Percentiles rank a stretch among this genome's conserved stretches.
Conservation (phyloP, 1,284 basidiomycete species). For the Porogramme epimiltina region DNA sequence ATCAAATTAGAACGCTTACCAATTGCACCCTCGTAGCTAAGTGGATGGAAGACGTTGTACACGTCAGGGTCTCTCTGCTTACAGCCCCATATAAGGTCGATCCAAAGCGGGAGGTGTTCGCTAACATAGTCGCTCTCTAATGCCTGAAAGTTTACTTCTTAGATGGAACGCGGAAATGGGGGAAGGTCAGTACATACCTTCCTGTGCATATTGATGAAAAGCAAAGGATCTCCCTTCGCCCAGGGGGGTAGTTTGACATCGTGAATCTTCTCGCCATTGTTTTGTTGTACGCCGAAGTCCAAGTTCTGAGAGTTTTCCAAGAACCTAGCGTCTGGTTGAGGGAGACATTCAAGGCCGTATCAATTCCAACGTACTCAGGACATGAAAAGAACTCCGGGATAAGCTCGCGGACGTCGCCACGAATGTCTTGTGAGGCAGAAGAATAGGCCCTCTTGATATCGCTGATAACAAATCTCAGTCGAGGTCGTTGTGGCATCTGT, state of each 20-base stretch:
- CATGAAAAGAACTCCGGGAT: constrained; percentile 92
- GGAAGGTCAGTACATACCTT: constrained; percentile 44
- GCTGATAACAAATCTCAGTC: too few species aligned
- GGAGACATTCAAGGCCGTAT: neutral
- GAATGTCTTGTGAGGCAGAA: constrained; percentile 84
- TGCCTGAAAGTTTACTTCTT: constrained; percentile 51
- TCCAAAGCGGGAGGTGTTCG: constrained; percentile 86
- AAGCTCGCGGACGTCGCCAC: constrained; percentile 93
- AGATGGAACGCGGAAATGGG: neutral
- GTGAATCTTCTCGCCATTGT: constrained; percentile 81
- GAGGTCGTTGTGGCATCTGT: too few species aligned
- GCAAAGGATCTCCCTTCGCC: constrained; percentile 83
- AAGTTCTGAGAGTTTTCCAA: constrained; percentile 74
- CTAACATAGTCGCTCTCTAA: constrained; percentile 92
- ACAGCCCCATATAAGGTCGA: constrained; percentile 89
- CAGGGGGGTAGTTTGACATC: constrained; percentile 90
- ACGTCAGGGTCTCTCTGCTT: constrained; percentile 83
- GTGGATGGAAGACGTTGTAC: constrained; percentile 90
- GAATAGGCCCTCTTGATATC: constrained; percentile 79
- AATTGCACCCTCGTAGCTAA: constrained; percentile 93
- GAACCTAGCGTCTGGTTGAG: constrained; percentile 46
- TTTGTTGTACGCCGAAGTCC: constrained; percentile 86
- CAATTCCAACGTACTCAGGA: constrained; percentile 52
- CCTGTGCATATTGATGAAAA: constrained; percentile 86
- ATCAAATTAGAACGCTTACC: constrained; percentile 46